Base-by-base conservation (phyloP, 2,329 filamentous ascomycete species). In the Alternaria brassicicola region DNA sequence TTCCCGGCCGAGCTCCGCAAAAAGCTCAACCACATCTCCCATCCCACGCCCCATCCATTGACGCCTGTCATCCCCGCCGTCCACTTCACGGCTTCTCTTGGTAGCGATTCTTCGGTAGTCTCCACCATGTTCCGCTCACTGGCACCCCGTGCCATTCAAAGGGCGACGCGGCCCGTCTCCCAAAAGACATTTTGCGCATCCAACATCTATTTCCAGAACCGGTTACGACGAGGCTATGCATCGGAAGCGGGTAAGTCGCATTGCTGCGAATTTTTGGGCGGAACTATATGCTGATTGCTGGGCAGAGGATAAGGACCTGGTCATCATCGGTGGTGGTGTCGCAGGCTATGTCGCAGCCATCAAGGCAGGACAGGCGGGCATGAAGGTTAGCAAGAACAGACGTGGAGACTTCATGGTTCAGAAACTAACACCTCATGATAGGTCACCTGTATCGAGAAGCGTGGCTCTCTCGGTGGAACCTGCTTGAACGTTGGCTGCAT, bases 401-500 rank as follows among this genome's bases (percentile, higher is more conserved):
- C 23, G 4, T 46, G 42, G 41, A 52, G 26, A 38, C 15, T 62
- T 12, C 35, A 28, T 35, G 31, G 41, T 10, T 41, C 35, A 30
- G 33, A 33, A n/a, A 36, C 58, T 66, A 38, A 70, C 47, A 38
- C 47, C 33, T 7, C n/a, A 10, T 25, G 17, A 48, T 61, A 97
- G 93, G 94, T 97, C 65, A 87, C 93, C 62, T 99, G 95, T 82
- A 96, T 99, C 83, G 95, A 99, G 84, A 99, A 99, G 87, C 92
- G 95, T 78, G 95, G 95, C 70, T 85, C 88, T 61, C 89, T 99
- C 72, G 95, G 95, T 75, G 95, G 95, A 78, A 99, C 95, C 75
- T 99, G 95, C 85, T 84, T 99, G 75, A 99, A 99, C 80, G 95
- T 99, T 76, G 95, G 95, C 82, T 99, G 95, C 83, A 99, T 99